phyloP scores from a whole-genome alignment of 164 flowering plant genomes.

The Stephania yunnanensis region DNA sequence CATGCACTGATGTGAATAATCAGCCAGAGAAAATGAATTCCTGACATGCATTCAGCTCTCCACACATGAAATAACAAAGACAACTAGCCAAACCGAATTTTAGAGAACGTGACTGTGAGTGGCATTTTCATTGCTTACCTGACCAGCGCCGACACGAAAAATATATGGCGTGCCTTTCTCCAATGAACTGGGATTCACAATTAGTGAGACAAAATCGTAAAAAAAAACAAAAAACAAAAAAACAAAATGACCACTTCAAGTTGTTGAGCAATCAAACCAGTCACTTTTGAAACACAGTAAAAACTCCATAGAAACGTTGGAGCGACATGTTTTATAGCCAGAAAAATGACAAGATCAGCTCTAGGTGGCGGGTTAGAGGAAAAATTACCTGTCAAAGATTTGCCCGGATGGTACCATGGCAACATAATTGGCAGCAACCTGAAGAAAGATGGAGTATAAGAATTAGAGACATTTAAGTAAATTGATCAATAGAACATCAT shows the following conservation, averaged over 20 bases:
- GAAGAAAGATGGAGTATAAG: constrained; percentile 9
- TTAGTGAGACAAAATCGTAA: not conserved
- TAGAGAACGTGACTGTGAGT: not conserved
- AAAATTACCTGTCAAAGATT: constrained; percentile 81
- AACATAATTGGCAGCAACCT: constrained; percentile 98
- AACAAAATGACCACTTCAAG: not conserved
- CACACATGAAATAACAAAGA: not conserved
- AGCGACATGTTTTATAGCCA: not conserved
- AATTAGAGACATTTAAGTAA: constrained; percentile 2
- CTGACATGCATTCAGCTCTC: not conserved
- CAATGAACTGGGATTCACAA: constrained; percentile 56
- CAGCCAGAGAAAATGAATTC: not conserved
- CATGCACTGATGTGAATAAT: constrained; percentile 8
- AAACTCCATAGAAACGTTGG: not conserved
- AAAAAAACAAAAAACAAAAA: not conserved
- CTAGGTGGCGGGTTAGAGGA: not conserved
- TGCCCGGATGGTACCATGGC: constrained; percentile 99
- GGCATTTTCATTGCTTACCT: constrained; percentile 40
- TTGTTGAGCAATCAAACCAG: constrained; percentile 2
- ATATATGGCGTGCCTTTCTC: constrained; percentile 82
- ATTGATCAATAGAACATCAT: not conserved
- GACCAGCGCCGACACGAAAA: constrained; percentile 92
- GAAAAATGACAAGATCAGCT: not conserved
- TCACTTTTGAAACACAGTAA: not conserved
- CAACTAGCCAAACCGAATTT: not conserved